Percentiles rank a stretch among this genome's conserved stretches.
phyloP scores from a whole-genome alignment of 1,284 basidiomycete species.

The Fomitopsis betulina region DNA sequence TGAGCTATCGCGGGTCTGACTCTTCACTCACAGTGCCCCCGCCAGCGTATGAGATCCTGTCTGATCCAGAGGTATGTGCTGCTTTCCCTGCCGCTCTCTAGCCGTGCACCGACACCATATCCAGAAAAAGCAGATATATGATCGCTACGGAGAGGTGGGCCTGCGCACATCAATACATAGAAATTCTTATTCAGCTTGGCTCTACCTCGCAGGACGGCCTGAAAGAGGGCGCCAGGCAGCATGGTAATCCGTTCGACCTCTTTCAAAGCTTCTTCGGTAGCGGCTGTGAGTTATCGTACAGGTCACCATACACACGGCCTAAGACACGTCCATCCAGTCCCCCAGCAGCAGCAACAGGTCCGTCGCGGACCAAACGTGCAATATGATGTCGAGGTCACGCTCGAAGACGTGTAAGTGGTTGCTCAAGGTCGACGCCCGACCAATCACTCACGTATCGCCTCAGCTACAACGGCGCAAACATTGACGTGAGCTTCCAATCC shows the following conservation, averaged over 20 bases:
- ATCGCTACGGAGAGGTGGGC: slow-evolving; percentile 81
- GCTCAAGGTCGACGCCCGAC: slow-evolving; percentile 4
- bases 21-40: neutral
- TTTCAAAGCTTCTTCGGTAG: slow-evolving; percentile 91
- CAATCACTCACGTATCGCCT: neutral
- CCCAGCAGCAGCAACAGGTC: slow-evolving; percentile 61
- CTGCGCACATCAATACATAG: neutral
- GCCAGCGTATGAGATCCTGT: slow-evolving; percentile 89
- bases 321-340: slow-evolving; percentile 22
- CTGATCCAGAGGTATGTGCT: slow-evolving; percentile 64
- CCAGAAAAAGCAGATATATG: slow-evolving; percentile 89
- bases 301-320: neutral
- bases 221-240: slow-evolving; percentile 72
- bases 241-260: slow-evolving; percentile 89
- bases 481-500: slow-evolving; percentile 57
- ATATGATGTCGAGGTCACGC: slow-evolving; percentile 83
- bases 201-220: slow-evolving; percentile 64
- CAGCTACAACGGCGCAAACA: slow-evolving; percentile 73
- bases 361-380: slow-evolving; percentile 81
- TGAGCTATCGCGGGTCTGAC: neutral
- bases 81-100: neutral
- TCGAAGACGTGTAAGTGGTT: slow-evolving; percentile 69
- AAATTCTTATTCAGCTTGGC: neutral
- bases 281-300: slow-evolving; percentile 42
- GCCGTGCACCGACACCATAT: neutral